Base-by-base conservation (phyloP, 1,284 basidiomycete genomes). In the Microbotryomycetes sp. region DNA sequence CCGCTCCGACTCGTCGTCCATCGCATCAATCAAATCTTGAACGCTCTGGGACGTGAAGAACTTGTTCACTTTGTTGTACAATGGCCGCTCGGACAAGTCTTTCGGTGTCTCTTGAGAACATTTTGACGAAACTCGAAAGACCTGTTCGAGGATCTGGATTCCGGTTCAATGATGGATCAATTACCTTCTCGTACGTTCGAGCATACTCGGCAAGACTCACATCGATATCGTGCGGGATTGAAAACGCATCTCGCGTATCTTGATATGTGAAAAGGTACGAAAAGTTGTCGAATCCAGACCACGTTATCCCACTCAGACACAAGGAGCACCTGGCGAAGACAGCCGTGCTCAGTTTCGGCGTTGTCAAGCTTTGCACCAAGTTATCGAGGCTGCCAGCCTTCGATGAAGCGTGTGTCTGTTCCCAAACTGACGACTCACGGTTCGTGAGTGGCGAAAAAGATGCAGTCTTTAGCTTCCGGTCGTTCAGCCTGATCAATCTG, bases 391-490 rank as follows among this genome's bases (percentile, higher is more conserved):
- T n/a, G n/a, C n/a, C n/a, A n/a, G n/a, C n/a, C n/a, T n/a, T n/a
- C n/a, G n/a, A n/a, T n/a, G n/a, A n/a, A n/a, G n/a, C n/a, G n/a
- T n/a, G n/a, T n/a, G n/a, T n/a, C n/a, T n/a, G n/a, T n/a, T n/a
- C n/a, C n/a, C n/a, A n/a, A n/a, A n/a, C n/a, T n/a, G n/a, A n/a
- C n/a, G n/a, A n/a, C n/a, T n/a, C 66, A 68, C 2, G 67, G 65
- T 50, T 68, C 67, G 50, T 68, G 64, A 4, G 61, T 66, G 2
- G 59, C 56, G 45, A 69, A 61, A 30, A 69, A 69, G 9, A 69
- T 46, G 47, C 54, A 60, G 45, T 62, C 57, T 49, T 62, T 57
- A 2, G 60, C 31, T 0, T 50, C 45, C 6, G 67, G 67, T 0
- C 65, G 26, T 0, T 45, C 5, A 2, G 27, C 50, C 4, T 46